Base-by-base conservation (phyloP, 108 stramenopile genomes). In the Cyclotella distinguenda region DNA sequence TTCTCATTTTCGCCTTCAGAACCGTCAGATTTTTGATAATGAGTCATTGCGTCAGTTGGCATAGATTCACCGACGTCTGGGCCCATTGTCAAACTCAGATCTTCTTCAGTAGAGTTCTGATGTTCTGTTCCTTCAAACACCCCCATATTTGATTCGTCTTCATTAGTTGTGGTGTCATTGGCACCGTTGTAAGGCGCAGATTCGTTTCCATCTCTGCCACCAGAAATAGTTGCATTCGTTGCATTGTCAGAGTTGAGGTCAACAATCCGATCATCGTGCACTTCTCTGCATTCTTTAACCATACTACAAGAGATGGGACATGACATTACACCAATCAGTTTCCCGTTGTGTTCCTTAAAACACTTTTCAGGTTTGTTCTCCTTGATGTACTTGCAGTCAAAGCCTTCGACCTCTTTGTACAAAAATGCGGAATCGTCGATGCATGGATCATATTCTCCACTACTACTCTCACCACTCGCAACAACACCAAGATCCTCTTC, bases 251-350 rank as follows among this genome's bases (percentile, higher is more conserved):
- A 4, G 18, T 21, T 39, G 13, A 43, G n/a, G 12, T 50, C 6
- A 1, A 31, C 48, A 40, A 47, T 28, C 3, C 59, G 61, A 26
- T 56, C 60, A 0, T 66, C 53, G 15, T 34, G 18, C 23, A 19
- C 21, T 2, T 60, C 40, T 36, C 30, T 28, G 19, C 74, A 76
- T 23, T 67, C 66, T 3, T 76, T 25, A 1, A 61, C 58, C 58
- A 74, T 53, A 36, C 22, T 28, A 54, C 73, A 74, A 1, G 64
- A 52, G 35, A 33, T 53, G 12, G 73, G 73, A 35, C 73, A 74
- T 13, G 5, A 66, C 6, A 45, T 25, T 0, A 60, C 51, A 45
- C 72, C 72, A 13, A 74, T 44, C 42, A 40, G 36, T 28, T 66
- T 16, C n/a, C 73, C 73, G 47, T 66, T 39, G 23, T 53, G 22